Base-by-base conservation (phyloP, 306 rosid genomes). In the Gynostemma pentaphyllum region DNA sequence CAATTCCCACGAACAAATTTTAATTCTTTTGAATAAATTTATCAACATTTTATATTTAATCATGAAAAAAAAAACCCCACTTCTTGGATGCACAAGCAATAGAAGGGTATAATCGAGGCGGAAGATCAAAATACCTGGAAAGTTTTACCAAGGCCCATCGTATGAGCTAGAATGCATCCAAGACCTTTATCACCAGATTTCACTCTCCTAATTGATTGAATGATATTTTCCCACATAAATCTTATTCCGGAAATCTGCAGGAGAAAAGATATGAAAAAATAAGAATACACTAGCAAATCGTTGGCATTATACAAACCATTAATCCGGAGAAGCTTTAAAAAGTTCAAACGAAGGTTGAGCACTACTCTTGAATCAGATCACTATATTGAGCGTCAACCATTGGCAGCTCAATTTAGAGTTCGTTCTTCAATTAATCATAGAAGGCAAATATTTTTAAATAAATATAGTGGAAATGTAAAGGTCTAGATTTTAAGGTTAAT, bases 111-210 rank as follows among this genome's bases (percentile, higher is more conserved):
- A 49, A 36, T 9, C 18, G 45, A 72, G 49, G 37, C 23, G 5
- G 60, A 16, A 30, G 64, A 45, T 30, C 16, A 70, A 30, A 65
- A 63, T 79, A 92, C 99, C 99, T 92, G 99, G 70, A 92, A 75
- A 27, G 99, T 92, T 92, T 92, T 92, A 63, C 99, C 99, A 64
- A 92, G 96, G 62, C 99, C 99, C 99, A 92, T 92, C 19, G 85
- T 92, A 78, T 92, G 99, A 71, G 99, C 96, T 42, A 92, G 87
- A 78, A 92, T 88, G 79, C 99, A 92, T 50, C 99, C 99, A 81
- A 92, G 96, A 66, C 96, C 99, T 73, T 86, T 88, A 79, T 88
- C 95, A 74, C 96, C 99, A 52, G 88, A 86, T 70, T 79, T 88
- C 81, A 92, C 95, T 76, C 76, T 83, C 78, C 87, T 78, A 75